A percentile compares a stretch with the other conserved stretches of the same genome.
phyloP scores from a whole-genome alignment of 768 basidiomycete genomes.

The Cubamyces lactineus region DNA sequence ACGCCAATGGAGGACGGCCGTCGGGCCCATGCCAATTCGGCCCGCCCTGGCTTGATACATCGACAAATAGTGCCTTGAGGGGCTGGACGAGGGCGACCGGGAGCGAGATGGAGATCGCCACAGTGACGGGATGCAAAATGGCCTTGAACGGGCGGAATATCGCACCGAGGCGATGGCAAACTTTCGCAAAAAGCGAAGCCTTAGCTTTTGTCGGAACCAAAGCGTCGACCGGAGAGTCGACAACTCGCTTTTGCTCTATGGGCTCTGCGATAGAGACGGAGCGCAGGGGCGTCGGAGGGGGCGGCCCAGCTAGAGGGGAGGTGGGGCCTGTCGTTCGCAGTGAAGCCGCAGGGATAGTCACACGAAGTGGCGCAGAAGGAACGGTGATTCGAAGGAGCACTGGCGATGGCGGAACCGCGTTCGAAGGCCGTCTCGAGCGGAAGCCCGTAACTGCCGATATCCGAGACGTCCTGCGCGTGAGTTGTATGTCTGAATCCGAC shows the following conservation, averaged over 20 bases:
- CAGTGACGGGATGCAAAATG: conserved; percentile 41
- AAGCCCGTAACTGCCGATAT: conserved; percentile 22
- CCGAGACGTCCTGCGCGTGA: conserved; percentile 31
- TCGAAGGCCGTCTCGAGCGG: conserved; percentile 6
- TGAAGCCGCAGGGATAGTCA: conserved; percentile 4
- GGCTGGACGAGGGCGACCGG: conserved; percentile 38
- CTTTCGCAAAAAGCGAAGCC: background rate
- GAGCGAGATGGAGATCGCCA: conserved; percentile 42
- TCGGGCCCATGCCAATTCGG: conserved; percentile 42
- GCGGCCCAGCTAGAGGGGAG: conserved; percentile 3
- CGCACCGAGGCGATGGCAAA: conserved; percentile 3
- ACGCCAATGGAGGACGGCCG: conserved; percentile 38
- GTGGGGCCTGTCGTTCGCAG: conserved; percentile 9
- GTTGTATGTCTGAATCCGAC: conserved; percentile 33
- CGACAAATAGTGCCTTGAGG: conserved; percentile 40
- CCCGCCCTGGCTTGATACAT: conserved; percentile 21
- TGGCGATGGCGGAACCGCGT: conserved; percentile 6
- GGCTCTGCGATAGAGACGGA: too few species aligned
- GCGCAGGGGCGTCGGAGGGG: conserved; percentile 3
- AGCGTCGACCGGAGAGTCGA: conserved; percentile 1
- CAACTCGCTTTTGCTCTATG: too few species aligned
- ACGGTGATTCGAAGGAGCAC: conserved; percentile 4
- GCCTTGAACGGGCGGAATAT: conserved; percentile 29
- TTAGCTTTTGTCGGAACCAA: background rate
- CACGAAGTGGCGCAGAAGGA: conserved; percentile 6